Evolutionary conservation across 257 asterid genomes (phyloP).

Genomic region (Euphrasia confusa): DNA sequence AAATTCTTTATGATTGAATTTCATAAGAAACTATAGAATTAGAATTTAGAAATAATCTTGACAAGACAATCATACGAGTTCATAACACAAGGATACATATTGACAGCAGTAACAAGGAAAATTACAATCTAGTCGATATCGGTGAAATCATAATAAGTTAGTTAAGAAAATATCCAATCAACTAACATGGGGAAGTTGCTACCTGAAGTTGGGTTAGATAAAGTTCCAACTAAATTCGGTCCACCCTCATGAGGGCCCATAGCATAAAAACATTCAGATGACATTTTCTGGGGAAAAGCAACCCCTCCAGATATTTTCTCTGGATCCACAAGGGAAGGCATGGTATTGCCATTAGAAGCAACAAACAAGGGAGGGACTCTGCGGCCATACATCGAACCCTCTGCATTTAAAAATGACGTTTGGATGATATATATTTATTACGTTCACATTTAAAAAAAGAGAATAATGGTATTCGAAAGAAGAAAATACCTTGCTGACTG

Average conservation of each 20-base stretch:
- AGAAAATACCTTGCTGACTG: slow-evolving; percentile 24
- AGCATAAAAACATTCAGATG: slow-evolving; percentile 35
- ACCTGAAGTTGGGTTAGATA: slow-evolving; percentile 30
- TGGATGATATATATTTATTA: background rate
- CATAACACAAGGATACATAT: too few relatives aligned
- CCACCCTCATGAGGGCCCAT: slow-evolving; percentile 31
- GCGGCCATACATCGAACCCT: slow-evolving; percentile 22
- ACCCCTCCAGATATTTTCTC: slow-evolving; percentile 12
- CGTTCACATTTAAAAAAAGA: slow-evolving; percentile 7
- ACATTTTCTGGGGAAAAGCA: slow-evolving; percentile 34
- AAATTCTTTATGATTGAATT: too few relatives aligned
- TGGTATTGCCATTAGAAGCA: slow-evolving; percentile 26
- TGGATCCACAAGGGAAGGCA: slow-evolving; percentile 22
- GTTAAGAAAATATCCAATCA: background rate
- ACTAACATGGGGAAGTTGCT: slow-evolving; percentile 14
- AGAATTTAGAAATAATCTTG: too few relatives aligned
- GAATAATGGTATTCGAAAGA: background rate
- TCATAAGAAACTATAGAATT: too few relatives aligned
- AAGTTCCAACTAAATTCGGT: slow-evolving; percentile 19
- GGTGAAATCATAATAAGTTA: background rate
- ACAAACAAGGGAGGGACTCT: slow-evolving; percentile 18
- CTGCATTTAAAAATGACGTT: slow-evolving; percentile 25
- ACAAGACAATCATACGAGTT: too few relatives aligned
- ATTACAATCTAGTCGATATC: too few relatives aligned
- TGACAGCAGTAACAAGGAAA: too few relatives aligned